Percentiles rank a stretch among this genome's conserved stretches.
These are phyloP conservation scores for Meripilus lineatus DNA, from an alignment of 1,284 basidiomycete genomes.

Conservation along the genomic window DNA sequence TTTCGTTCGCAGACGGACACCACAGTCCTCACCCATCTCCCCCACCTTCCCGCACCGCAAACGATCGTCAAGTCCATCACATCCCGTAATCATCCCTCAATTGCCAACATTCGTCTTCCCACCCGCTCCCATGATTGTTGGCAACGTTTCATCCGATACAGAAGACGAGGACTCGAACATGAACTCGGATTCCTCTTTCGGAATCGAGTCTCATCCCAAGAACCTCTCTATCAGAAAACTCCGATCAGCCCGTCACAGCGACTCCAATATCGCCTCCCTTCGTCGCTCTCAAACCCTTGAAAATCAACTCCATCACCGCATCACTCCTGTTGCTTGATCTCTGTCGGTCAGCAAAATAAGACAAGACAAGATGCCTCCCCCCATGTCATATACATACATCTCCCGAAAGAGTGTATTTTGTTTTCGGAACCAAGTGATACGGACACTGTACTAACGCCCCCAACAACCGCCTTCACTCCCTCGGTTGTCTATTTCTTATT, in stretches of 20 bases:
- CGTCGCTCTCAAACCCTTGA: conserved; percentile 15
- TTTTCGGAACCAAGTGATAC: too few species aligned
- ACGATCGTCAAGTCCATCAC: conserved; percentile 30
- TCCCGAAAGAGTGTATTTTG: too few species aligned
- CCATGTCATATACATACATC: too few species aligned
- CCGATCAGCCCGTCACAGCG: conserved; percentile 19
- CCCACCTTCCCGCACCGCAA: conserved; percentile 50
- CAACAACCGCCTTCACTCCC: too few species aligned
- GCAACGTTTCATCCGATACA: conserved; percentile 22
- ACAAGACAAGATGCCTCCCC: too few species aligned
- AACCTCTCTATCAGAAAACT: conserved; percentile 10
- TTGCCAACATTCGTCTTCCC: conserved; percentile 38
- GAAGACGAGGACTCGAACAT: conserved; percentile 27
- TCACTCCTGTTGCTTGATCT: conserved; percentile 16
- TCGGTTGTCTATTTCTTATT: too few species aligned
- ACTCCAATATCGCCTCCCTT: conserved; percentile 16
- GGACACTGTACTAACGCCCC: too few species aligned
- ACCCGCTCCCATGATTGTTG: conserved; percentile 12
- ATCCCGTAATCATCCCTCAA: conserved; percentile 56
- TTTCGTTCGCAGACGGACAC: conserved; percentile 72
- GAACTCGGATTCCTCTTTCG: conserved; percentile 13
- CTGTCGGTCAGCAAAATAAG: background rate
- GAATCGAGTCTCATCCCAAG: background rate
- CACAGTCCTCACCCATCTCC: conserved; percentile 64
- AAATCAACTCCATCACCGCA: conserved; percentile 12